Conservation (phyloP, 129 eudicot genomes). For the Pittosporum tobira region DNA sequence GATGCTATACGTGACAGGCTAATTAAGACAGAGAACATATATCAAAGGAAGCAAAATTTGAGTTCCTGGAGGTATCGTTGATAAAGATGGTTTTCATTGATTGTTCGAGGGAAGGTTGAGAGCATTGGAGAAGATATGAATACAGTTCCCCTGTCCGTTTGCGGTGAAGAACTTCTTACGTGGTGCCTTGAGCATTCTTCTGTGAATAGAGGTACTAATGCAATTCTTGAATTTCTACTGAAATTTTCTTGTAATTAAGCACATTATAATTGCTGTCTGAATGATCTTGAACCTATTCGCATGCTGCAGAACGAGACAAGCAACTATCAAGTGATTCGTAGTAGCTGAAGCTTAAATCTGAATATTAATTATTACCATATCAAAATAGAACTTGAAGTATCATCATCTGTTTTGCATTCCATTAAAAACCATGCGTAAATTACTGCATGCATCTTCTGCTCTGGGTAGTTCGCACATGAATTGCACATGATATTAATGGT, state of each 20-base stretch:
- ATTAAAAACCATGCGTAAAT: too few species aligned
- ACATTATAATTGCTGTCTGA: not conserved
- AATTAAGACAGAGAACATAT: constrained; percentile 55
- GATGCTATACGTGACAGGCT: constrained; percentile 72
- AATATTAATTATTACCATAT: too few species aligned
- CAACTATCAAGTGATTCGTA: too few species aligned
- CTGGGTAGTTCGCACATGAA: too few species aligned
- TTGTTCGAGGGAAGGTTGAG: constrained; percentile 66
- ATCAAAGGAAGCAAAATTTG: constrained; percentile 58
- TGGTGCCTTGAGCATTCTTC: constrained; percentile 84
- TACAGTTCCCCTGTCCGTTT: constrained; percentile 37
- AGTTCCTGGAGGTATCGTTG: constrained; percentile 38
- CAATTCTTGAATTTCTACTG: not conserved
- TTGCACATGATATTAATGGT: too few species aligned
- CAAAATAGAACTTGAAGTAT: too few species aligned
- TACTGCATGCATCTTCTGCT: too few species aligned
- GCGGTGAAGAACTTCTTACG: constrained; percentile 85
- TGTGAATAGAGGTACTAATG: constrained; percentile 37
- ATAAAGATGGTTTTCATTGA: constrained; percentile 75
- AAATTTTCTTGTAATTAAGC: not conserved
- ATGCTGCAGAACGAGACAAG: too few species aligned
- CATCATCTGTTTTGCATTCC: too few species aligned
- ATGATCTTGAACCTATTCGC: constrained; percentile 1
- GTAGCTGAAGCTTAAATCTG: too few species aligned
- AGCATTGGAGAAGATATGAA: constrained; percentile 52